phyloP scores from a whole-genome alignment of 2,329 filamentous ascomycete genomes.

The Pseudogymnoascus sp. region DNA sequence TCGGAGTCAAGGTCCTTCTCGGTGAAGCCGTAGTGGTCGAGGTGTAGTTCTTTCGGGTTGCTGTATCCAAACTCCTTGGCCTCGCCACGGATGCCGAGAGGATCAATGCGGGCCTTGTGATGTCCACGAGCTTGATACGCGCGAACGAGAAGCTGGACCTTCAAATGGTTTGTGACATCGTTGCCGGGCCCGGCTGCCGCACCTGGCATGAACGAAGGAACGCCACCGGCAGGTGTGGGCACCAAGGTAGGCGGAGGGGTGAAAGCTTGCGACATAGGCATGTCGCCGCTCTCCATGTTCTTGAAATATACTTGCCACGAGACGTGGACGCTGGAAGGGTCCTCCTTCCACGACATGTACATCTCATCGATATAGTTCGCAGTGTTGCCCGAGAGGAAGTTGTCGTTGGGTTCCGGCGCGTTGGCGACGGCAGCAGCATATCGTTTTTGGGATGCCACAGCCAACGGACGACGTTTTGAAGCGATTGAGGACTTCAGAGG shows the following conservation, averaged over 20 bases:
- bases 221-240: constrained; percentile 69
- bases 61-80: constrained; percentile 75
- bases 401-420: constrained; percentile 76
- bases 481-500: constrained; percentile 34
- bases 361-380: constrained; percentile 99
- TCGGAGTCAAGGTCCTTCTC: constrained; percentile 91
- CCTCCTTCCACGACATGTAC: constrained; percentile 95
- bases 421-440: constrained; percentile 49
- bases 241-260: constrained; percentile 90
- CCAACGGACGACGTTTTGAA: constrained; percentile 40
- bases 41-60: constrained; percentile 84
- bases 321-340: constrained; percentile 87
- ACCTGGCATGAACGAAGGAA: constrained; percentile 64
- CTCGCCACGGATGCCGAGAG: constrained; percentile 84
- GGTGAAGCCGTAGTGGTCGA: constrained; percentile 91
- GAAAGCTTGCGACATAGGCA: constrained; percentile 96
- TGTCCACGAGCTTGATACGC: constrained; percentile 97
- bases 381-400: constrained; percentile 91
- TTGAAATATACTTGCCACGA: constrained; percentile 99
- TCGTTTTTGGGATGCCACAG: constrained; percentile 41
- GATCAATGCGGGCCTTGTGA: constrained; percentile 97
- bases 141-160: constrained; percentile 93
- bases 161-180: constrained; percentile 91
- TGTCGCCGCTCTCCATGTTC: constrained; percentile 97
- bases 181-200: constrained; percentile 60